Evolutionary conservation across 371 early-diverging fungal genomes (phyloP), one percentile per base, ranked within the genome.

Genomic region (Gilbertella persicaria): DNA sequence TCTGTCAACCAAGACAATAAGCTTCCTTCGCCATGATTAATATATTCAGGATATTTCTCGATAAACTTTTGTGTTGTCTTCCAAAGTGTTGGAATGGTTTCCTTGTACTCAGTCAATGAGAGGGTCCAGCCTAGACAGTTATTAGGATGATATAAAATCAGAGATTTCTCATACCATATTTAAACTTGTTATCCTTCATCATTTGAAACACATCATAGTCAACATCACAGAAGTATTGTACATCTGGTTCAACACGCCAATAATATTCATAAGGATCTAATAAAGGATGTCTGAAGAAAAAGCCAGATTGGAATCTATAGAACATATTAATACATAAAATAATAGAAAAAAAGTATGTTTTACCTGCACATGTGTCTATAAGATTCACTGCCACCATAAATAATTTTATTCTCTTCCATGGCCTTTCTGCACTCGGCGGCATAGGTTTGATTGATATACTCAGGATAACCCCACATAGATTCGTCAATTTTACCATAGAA

Each of bases 191-290:
- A 26, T 89, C 77, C 55, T 80, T 73, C 90, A 94, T 92, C 62
- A 76, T 90, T 54, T 78, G 73, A 67, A 98, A 98, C 4, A 93
- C 92, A 65, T 98, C 98, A 62, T 91, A 89, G 51, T 87, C 86
- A 39, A 98, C 82, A 45, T 93, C 87, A 66, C 98, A 98, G 36
- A 74, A 73, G 58, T 86, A 95, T 49, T 83, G 51, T 20, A 95
- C 92, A 41, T 83, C 90, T 0, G 98, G 99, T 66, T 98, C 98
- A 17, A 98, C 79, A 12, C 99, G 80, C 99, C 99, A 98, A 70
- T 96, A 98, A 64, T 90, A 99, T 48, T 95, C 90, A 61, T 85
- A 92, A 23, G 84, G 60, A 25, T 69, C 67, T 29, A 96, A 66
- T 7, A 94, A 64, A 33, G 90, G 88, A 59, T 97, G 96, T 30